Conservation (phyloP, 164 flowering plant species). For the Piper betle region DNA sequence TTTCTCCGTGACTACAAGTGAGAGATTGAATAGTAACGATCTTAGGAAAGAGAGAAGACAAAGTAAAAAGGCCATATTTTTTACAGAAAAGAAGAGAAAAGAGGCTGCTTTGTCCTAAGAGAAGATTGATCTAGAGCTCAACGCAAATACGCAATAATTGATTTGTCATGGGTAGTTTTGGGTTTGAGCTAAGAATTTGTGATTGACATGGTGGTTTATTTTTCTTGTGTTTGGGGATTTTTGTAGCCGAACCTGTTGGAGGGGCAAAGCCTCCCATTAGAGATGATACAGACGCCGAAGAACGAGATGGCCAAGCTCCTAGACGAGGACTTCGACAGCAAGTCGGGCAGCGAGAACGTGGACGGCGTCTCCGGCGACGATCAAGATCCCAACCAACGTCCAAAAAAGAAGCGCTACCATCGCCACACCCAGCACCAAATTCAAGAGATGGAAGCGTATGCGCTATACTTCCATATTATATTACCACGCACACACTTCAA, state of each 20-base stretch:
- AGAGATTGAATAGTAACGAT: background rate
- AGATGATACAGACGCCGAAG: constrained; percentile 32
- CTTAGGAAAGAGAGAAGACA: background rate
- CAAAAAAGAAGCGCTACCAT: constrained; percentile 66
- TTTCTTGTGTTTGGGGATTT: background rate
- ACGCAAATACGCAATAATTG: too few relatives aligned
- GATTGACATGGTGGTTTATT: background rate
- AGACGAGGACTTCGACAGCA: constrained; percentile 71
- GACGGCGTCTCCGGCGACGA: constrained; percentile 65
- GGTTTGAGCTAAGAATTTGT: too few relatives aligned
- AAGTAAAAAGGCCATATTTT: background rate
- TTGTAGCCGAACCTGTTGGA: constrained; percentile 61
- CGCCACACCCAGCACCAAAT: constrained; percentile 96
- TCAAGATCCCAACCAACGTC: constrained; percentile 42
- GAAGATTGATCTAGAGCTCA: too few relatives aligned
- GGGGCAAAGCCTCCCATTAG: constrained; percentile 31
- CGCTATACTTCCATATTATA: background rate
- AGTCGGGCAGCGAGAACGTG: constrained; percentile 64
- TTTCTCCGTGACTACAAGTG: constrained; percentile 7
- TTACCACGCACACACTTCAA: background rate
- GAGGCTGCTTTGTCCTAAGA: background rate
- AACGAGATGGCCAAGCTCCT: constrained; percentile 27
- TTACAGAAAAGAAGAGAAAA: background rate
- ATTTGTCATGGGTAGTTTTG: background rate
- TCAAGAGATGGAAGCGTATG: constrained; percentile 88